Evolutionary conservation across 495 filamentous ascomycete species (phyloP).

Genomic region (Daldinia concentrica): DNA sequence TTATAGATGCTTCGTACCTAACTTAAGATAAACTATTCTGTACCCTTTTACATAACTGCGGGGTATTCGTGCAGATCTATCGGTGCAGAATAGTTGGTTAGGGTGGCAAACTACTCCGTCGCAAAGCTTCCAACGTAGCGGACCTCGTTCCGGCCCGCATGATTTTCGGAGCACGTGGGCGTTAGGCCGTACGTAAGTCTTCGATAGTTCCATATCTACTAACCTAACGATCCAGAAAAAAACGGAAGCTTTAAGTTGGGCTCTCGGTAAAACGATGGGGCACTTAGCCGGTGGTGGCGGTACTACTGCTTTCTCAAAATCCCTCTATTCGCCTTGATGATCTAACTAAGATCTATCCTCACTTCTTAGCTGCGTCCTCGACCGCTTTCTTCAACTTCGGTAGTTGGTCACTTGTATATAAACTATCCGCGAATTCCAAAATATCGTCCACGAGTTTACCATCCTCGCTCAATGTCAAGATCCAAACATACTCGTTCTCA

Average conservation of each 20-base stretch:
- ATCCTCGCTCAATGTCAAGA: slow-evolving; percentile 46
- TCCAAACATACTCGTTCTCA: slow-evolving; percentile 48
- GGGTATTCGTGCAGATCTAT: not conserved
- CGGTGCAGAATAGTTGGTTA: not conserved
- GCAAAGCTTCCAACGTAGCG: not conserved
- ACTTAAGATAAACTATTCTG: no score
- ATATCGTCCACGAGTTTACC: slow-evolving; percentile 40
- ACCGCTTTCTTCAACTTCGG: slow-evolving; percentile 10
- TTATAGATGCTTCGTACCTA: no score
- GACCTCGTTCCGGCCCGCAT: not conserved
- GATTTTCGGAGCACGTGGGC: not conserved
- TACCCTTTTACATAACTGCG: no score
- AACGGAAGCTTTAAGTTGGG: no score
- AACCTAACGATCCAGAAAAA: no score
- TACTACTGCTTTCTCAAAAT: not conserved
- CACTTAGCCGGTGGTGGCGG: no score
- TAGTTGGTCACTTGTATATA: slow-evolving; percentile 32
- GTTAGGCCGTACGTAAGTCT: not conserved
- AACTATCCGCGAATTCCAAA: slow-evolving; percentile 49
- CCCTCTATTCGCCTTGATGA: not conserved
- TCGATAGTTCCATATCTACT: not conserved
- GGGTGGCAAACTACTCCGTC: not conserved
- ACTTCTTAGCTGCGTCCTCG: slow-evolving; percentile 13
- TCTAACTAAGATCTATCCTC: not conserved
- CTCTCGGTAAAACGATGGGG: no score